Conservation (phyloP, 768 basidiomycete genomes). For the Mycena indigotica region DNA sequence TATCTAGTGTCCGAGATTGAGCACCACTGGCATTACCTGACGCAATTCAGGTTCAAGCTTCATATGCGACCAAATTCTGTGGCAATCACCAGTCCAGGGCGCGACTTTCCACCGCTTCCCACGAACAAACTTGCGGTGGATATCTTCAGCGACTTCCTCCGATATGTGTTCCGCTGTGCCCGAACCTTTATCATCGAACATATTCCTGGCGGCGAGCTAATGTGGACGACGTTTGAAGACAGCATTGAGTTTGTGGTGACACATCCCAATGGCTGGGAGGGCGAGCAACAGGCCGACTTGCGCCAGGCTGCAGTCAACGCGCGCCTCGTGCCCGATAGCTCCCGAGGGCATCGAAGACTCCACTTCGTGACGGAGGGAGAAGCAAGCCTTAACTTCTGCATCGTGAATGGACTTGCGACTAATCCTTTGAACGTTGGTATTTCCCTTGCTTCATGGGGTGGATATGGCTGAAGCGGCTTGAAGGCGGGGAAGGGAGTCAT, state of each 20-base stretch:
- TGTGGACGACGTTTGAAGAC: slow-evolving; percentile 45
- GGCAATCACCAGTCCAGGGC: slow-evolving; percentile 31
- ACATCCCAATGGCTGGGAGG: slow-evolving; percentile 63
- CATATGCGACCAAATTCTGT: slow-evolving; percentile 39
- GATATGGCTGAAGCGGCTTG: slow-evolving; percentile 16
- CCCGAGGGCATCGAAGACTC: slow-evolving; percentile 41
- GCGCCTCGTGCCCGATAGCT: slow-evolving; percentile 42
- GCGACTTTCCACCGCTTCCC: slow-evolving; percentile 42
- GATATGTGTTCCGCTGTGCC: slow-evolving; percentile 43
- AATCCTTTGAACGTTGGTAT: slow-evolving; percentile 36
- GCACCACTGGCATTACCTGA: background rate
- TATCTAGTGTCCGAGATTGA: background rate
- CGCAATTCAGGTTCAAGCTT: slow-evolving; percentile 41
- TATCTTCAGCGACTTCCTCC: slow-evolving; percentile 51
- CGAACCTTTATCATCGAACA: slow-evolving; percentile 44
- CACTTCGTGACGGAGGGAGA: slow-evolving; percentile 59
- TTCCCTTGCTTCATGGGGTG: slow-evolving; percentile 23
- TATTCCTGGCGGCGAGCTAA: slow-evolving; percentile 30
- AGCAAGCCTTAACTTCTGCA: slow-evolving; percentile 55
- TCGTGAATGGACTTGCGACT: slow-evolving; percentile 40
- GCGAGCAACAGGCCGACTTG: slow-evolving; percentile 51
- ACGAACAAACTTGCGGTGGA: slow-evolving; percentile 41
- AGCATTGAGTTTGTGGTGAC: slow-evolving; percentile 50
- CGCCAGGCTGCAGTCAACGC: slow-evolving; percentile 49
- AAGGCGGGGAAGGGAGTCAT: slow-evolving; percentile 40